Base-by-base conservation (phyloP, 1,284 basidiomycete species). In the Ceratobasidium sp. region DNA sequence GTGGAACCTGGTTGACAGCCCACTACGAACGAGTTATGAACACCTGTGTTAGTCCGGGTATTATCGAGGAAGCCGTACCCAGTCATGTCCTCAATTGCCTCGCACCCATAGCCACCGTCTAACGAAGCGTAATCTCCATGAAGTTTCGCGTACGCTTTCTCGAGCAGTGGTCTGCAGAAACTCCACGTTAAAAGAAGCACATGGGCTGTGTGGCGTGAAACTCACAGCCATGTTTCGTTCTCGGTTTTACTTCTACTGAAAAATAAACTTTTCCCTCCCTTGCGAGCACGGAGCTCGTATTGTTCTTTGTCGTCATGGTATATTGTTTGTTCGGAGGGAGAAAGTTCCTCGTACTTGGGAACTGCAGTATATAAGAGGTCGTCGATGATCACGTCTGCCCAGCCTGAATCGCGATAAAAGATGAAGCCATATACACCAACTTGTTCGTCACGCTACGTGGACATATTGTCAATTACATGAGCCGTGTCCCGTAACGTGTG, bases 341-440 rank as follows among this genome's bases (percentile, higher is more conserved):
- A 73, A 1, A 77, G 63, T 27, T 76, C 76, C 41, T 78, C 77
- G 54, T 73, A 78, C 56, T 76, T 75, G 5, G 51, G 71, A 53
- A 69, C 56, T 31, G 59, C 50, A 24, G 65, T 67, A 45, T 50
- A 78, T 19, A 78, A 59, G 4, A 75, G 67, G 33, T 77, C 76
- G 47, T 76, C 75, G 45, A 77, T 76, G 53, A 77, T 76, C 9
- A 78, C 75, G 56, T 77, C 73, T 14, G 65, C 69, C 77, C 77
- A 77, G 17, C 75, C 57, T 11, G 56, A 76, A 50, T 77, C 76
- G 15, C 77, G 56, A 56, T 59, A 75, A 53, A 78, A 78, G n/a
- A 76, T 76, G 57, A 78, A 78, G 15, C 88, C 87, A 77, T 88
- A 89, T 8, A 89, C 84, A 1, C 87, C 87, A n/a, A 87, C 84